phyloP scores from a whole-genome alignment of 306 rosid species.

The Trichosanthes cucumerina region DNA sequence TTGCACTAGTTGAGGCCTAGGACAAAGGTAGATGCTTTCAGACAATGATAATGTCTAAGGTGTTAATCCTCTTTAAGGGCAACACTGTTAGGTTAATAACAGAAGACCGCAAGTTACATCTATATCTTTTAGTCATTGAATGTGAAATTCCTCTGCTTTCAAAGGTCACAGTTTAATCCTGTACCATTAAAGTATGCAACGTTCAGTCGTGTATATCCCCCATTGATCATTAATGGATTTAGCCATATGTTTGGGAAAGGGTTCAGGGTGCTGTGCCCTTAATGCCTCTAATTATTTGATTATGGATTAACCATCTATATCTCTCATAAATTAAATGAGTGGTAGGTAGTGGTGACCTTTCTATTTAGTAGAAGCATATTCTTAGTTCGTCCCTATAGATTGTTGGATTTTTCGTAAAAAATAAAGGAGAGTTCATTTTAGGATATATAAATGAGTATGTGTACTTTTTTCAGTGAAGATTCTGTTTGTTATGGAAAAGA shows the following conservation, averaged over 20 bases:
- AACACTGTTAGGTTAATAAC: not conserved
- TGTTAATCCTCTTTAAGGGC: not conserved
- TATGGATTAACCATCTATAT: not conserved
- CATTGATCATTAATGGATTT: not conserved
- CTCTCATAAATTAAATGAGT: not conserved
- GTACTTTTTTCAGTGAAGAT: not conserved
- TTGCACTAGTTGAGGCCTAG: not conserved
- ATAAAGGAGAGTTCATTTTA: too few relatives aligned
- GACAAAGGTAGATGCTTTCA: not conserved
- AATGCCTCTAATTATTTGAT: not conserved
- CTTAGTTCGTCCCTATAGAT: too few relatives aligned
- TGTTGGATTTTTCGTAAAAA: too few relatives aligned
- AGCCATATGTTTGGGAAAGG: not conserved
- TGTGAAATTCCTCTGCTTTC: not conserved
- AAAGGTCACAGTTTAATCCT: not conserved
- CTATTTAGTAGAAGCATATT: too few relatives aligned
- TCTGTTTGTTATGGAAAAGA: not conserved
- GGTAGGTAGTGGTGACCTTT: too few relatives aligned
- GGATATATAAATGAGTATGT: not conserved
- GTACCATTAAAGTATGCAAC: not conserved
- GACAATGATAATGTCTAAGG: not conserved
- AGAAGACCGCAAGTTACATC: not conserved
- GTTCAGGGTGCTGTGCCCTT: too few relatives aligned
- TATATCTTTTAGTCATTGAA: not conserved
- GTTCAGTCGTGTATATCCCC: not conserved